Evolutionary conservation across 2,329 filamentous ascomycete species (phyloP), one percentile per base, ranked within the genome.

Genomic region (Aspergillus arachidicola): DNA sequence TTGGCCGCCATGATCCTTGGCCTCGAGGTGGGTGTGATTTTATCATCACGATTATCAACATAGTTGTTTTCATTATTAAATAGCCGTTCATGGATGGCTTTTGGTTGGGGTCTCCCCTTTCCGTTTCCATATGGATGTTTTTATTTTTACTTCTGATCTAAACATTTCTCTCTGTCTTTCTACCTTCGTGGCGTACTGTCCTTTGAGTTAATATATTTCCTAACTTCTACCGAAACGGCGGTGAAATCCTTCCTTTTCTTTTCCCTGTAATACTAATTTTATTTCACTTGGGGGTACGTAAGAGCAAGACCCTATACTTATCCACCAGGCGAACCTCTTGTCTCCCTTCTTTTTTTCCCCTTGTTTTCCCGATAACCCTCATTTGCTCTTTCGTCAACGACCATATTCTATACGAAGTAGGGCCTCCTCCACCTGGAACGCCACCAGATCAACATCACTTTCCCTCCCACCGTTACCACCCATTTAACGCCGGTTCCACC

Each of bases 401-500:
- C n/a, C 51, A 55, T 4, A 55, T 26, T 38, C 51, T 26, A 36
- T 55, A 36, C 51, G 32, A 55, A 38, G n/a, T 26, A 28, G 4
- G 30, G 30, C 9, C 21, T 55, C 21, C 51, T 38, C n/a, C 51
- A 36, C 16, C 11, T 4, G 32, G 32, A 26, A 26, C 34, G 51
- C 51, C 34, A 55, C 34, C 51, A 38, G 51, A 36, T 30, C 46
- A 51, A 32, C 21, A 34, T 51, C 51, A 14, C 32, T 51, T n/a
- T 21, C 23, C 19, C 14, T 55, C 34, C 16, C 51, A 36, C 30
- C 21, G 21, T 26, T 55, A 36, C 32, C 51, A 34, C 26, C 38
- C 51, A 36, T 38, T 55, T 36, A 38, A 55, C 32, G 51, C 51
- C 51, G 51, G 51, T 36, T 23, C 51, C 51, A 54, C 51, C 51